Evolutionary conservation across 1,284 basidiomycete genomes (phyloP), one percentile per base, ranked within the genome.

Genomic region (Tausonia pullulans): DNA sequence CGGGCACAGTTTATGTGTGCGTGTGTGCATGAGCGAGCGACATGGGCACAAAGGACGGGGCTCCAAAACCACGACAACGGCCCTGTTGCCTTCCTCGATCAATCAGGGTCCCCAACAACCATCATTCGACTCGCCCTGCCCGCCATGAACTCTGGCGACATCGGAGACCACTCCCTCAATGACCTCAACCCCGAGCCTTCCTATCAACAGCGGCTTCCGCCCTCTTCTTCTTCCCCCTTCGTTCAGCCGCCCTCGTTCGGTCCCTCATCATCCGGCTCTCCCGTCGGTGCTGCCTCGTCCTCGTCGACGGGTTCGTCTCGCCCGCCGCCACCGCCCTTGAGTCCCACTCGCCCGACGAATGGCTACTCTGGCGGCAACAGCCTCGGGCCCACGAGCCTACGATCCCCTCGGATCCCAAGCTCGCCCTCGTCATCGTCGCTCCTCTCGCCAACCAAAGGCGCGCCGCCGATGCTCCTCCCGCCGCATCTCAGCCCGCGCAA

Each of bases 351-450:
- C 40, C 16, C 9, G 9, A n/a, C 5, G 54, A 11, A 40, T 8
- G n/a, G 40, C 5, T n/a, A 46, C 14, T n/a, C 7, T 44, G 44
- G 9, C 57, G 14, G 16, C 16, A 50, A 3, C 49, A 14, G 16
- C n/a, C 16, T 14, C 16, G 5, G 3, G 39, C 27, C 59, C 39
- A 10, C 59, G 27, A 27, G n/a, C 4, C 10, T 8, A n/a, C n/a
- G 48, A 5, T 58, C 59, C 5, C 52, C 56, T 40, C 44, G 58
- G 5, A 60, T 60, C 46, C 63, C 58, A 0, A 60, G 58, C 10
- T 60, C 63, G 7, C 63, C 58, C 5, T 60, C 58, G 39, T 53
- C 56, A 2, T 48, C 51, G 16, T 54, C 16, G 52, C 58, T 64
- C 48, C 13, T 45, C 45, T 44, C 50, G 41, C 41, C 48, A 11